Conservation (phyloP, 164 flowering plant species). For the Litsea cubeba region DNA sequence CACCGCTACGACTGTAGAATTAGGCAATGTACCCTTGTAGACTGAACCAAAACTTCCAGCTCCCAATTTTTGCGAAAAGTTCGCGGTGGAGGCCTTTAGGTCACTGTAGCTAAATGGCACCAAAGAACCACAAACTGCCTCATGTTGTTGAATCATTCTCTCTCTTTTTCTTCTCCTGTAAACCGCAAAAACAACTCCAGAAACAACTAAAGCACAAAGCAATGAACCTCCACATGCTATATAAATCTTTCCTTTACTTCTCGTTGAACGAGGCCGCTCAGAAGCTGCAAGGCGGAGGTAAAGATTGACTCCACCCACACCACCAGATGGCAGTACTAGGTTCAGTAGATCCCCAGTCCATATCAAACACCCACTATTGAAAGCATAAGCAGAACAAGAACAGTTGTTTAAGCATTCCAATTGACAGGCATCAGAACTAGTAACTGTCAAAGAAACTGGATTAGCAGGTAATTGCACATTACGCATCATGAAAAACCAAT, state of each 20-base stretch:
- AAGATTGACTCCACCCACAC: neutral
- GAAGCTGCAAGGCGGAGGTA: slow-evolving; percentile 3
- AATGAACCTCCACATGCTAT: slow-evolving; percentile 17
- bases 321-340: neutral
- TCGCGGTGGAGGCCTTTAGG: slow-evolving; percentile 41
- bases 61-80: slow-evolving; percentile 45
- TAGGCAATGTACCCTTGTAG: slow-evolving; percentile 44
- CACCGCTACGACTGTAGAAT: slow-evolving; percentile 45
- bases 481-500: neutral
- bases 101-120: slow-evolving; percentile 38
- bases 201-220: neutral
- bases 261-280: neutral
- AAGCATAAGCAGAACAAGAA: slow-evolving; percentile 20
- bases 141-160: neutral
- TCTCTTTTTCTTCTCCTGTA: neutral
- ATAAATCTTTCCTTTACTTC: slow-evolving; percentile 6
- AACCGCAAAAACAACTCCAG: neutral
- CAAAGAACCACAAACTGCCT: slow-evolving; percentile 32
- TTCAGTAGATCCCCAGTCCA: neutral
- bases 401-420: slow-evolving; percentile 15
- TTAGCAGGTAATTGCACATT: slow-evolving; percentile 2
- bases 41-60: slow-evolving; percentile 62
- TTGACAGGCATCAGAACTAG: slow-evolving; percentile 8
- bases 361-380: neutral
- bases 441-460: neutral